Base-by-base conservation (phyloP, 495 filamentous ascomycete species). In the Podospora fimiseda region DNA sequence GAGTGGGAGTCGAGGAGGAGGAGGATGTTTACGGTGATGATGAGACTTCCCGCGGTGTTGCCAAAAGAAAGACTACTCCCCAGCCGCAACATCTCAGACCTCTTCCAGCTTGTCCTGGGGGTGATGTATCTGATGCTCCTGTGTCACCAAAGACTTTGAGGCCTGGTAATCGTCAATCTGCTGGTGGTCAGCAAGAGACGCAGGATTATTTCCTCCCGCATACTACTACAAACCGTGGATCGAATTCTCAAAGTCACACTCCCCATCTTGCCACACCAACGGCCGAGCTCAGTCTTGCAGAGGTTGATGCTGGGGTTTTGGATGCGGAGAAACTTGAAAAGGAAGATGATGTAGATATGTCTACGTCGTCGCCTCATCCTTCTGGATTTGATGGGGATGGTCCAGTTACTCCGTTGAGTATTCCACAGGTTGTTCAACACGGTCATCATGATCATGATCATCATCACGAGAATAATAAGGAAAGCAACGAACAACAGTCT, bases 91-190 rank as follows among this genome's bases (percentile, higher is more conserved):
- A n/a, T n/a, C n/a, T 33, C 19, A 46, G 8, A 33, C n/a, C 20
- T 18, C 43, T 2, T 22, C 41, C 13, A 37, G 44, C n/a, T 36
- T 48, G 13, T 22, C 30, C n/a, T 13, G 20, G n/a, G 36, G 18
- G 18, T 9, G 51, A 51, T 30, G 40, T 38, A 9, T 9, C 37
- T 0, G 71, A 74, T 18, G 52, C 54, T 2, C 60, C 73, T 2
- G 51, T 75, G 5, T 75, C 72, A 3, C 73, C 73, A 8, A 70
- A 64, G 51, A 69, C 69, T 46, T 43, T 20, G 41, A 16, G 21
- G 42, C 18, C 42, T 44, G 15, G 19, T 3, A 9, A 42, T 9
- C 39, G 15, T 16, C 39, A 42, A n/a, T 6, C 5, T 19, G 13
- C 14, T 11, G 9, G 3, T 3, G 16, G 8, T 6, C 43, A 18